These are phyloP conservation scores for Spiromyces aspiralis DNA, from an alignment of 371 early-diverging fungal species.

Conservation along the genomic window DNA sequence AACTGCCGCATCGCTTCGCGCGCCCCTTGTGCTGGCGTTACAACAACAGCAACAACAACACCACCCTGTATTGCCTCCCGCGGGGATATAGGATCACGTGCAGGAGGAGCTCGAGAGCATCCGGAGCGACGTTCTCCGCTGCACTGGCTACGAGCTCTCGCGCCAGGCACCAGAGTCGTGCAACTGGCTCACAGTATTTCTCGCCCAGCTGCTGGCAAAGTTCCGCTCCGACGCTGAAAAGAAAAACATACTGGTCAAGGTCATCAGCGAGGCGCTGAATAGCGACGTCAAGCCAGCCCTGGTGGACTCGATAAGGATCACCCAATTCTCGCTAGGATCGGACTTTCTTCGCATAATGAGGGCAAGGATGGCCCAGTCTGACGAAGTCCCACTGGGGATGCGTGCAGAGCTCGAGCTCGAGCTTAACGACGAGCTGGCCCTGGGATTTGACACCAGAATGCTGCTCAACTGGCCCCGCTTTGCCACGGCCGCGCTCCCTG, in stretches of 20 bases:
- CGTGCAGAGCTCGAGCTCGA: slow-evolving; percentile 57
- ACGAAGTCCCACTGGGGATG: slow-evolving; percentile 8
- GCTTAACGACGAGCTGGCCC: slow-evolving; percentile 55
- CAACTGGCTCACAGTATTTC: slow-evolving; percentile 83
- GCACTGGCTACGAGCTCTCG: slow-evolving; percentile 20
- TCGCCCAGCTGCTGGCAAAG: slow-evolving; percentile 68
- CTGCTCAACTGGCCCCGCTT: slow-evolving; percentile 82
- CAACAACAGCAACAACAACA: too few relatives aligned
- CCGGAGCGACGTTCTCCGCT: slow-evolving; percentile 19
- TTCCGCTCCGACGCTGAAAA: slow-evolving; percentile 69
- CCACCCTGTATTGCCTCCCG: too few relatives aligned
- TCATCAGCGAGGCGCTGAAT: slow-evolving; percentile 64
- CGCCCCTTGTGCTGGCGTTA: not conserved
- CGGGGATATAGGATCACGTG: not conserved
- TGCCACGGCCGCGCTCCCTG: slow-evolving; percentile 73
- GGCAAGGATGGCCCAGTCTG: slow-evolving; percentile 19
- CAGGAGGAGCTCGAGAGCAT: slow-evolving; percentile 19
- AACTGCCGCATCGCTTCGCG: not conserved
- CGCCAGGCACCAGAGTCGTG: slow-evolving; percentile 56
- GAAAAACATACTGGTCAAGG: slow-evolving; percentile 47
- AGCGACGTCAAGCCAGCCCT: slow-evolving; percentile 58
- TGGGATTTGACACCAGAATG: slow-evolving; percentile 65
- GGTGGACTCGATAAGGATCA: slow-evolving; percentile 70
- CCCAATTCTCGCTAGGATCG: slow-evolving; percentile 74
- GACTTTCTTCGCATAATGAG: slow-evolving; percentile 63